These are phyloP conservation scores for Persicaria maculosa DNA, from an alignment of 148 eudicot genomes.

Conservation along the genomic window DNA sequence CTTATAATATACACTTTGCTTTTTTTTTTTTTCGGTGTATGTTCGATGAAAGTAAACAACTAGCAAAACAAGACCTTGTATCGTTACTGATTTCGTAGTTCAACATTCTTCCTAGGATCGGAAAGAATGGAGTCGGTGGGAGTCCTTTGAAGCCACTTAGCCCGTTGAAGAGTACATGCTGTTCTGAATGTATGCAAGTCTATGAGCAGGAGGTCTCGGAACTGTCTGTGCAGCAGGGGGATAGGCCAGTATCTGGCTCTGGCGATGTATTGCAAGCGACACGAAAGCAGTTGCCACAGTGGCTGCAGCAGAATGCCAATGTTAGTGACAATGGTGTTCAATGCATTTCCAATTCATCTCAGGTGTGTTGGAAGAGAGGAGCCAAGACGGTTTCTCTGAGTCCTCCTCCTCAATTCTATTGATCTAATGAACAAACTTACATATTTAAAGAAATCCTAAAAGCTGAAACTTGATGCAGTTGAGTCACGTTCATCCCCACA, in stretches of 20 bases:
- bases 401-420: too few relatives aligned
- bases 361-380: too few relatives aligned
- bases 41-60: too few relatives aligned
- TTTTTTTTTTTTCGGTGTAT: too few relatives aligned
- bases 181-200: slow-evolving; percentile 57
- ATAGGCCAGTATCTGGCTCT: slow-evolving; percentile 37
- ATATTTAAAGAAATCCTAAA: too few relatives aligned
- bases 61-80: not conserved
- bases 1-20: not conserved
- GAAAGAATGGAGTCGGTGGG: not conserved
- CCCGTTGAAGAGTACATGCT: slow-evolving; percentile 23
- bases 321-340: not conserved
- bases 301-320: slow-evolving; percentile 78
- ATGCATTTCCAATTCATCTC: not conserved
- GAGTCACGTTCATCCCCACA: too few relatives aligned
- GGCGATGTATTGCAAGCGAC: slow-evolving; percentile 21
- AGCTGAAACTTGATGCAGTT: too few relatives aligned
- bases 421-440: too few relatives aligned
- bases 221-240: slow-evolving; percentile 23
- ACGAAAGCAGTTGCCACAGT: slow-evolving; percentile 49
- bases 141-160: not conserved
- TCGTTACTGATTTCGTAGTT: not conserved
- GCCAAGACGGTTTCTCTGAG: too few relatives aligned
- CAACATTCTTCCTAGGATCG: not conserved
- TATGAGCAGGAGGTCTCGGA: slow-evolving; percentile 60